These are phyloP conservation scores for Sporopachydermia lactativora DNA, from an alignment of 805 yeast species.

Conservation along the genomic window DNA sequence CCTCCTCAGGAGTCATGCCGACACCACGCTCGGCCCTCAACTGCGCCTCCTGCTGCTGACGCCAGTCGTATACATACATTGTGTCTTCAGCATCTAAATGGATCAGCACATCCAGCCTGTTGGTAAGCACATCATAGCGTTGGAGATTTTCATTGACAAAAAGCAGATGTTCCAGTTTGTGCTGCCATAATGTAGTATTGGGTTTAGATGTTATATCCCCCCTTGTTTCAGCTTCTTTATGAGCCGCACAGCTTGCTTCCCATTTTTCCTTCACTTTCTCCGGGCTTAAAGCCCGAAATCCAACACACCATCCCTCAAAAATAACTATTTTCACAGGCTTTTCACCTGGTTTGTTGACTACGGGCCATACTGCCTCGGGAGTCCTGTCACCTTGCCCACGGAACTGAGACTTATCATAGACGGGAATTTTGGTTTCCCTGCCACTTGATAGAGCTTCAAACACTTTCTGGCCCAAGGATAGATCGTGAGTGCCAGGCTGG, in stretches of 20 bases:
- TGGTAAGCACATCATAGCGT: conserved; percentile 42
- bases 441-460: conserved; percentile 20
- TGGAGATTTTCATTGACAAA: conserved; percentile 39
- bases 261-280: conserved; percentile 18
- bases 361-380: conserved; percentile 25
- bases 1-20: conserved; percentile 76
- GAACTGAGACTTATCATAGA: conserved; percentile 62
- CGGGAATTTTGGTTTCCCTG: conserved; percentile 33
- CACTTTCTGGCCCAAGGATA: conserved; percentile 24
- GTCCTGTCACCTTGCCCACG: conserved; percentile 72
- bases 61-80: conserved; percentile 61
- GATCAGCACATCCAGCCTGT: conserved; percentile 41
- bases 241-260: conserved; percentile 11
- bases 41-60: conserved; percentile 57
- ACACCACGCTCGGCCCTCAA: conserved; percentile 37
- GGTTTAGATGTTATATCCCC: too few relatives aligned
- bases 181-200: conserved; percentile 13
- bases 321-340: conserved; percentile 47
- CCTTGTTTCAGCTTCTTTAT: too few relatives aligned
- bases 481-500: conserved; percentile 88
- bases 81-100: conserved; percentile 47
- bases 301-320: conserved; percentile 93
- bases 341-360: conserved; percentile 11
- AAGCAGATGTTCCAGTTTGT: conserved; percentile 16
- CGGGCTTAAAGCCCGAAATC: conserved; percentile 36